Base-by-base conservation (phyloP, 2,329 filamentous ascomycete genomes). In the Helotiales sp. region DNA sequence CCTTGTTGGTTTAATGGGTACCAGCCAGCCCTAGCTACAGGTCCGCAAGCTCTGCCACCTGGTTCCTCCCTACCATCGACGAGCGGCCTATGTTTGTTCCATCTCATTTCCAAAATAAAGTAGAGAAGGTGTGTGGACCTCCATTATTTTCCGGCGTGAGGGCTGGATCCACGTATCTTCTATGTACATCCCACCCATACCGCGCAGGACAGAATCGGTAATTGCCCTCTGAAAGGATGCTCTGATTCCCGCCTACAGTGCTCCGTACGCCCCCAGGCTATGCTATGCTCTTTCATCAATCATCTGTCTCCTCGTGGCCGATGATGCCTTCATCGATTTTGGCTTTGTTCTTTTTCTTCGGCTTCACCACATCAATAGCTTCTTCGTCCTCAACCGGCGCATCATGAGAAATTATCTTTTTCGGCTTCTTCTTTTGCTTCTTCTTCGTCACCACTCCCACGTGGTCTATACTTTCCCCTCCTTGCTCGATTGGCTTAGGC, bases 381-480 rank as follows among this genome's bases (percentile, higher is more conserved):
- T 57, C 30, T 58, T 55, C 51, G 54, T 49, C 19, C 34, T 63
- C 66, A 46, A 59, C 61, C 38, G 49, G 57, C 44, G 58, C 63
- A 29, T 68, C 65, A 52, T 67, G 65, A 27, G 57, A 66, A n/a
- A 63, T 63, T 59, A 55, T 70, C 57, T 69, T 74, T 64, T 72
- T 73, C 30, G 68, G 70, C 66, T 77, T 81, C 67, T 78, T 79
- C 73, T 81, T 82, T 74, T 84, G 86, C 68, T 77, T 80, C 36
- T 65, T 63, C 47, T 66, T 59, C 19, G 54, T 59, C 44, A 60
- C 58, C n/a, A 53, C 52, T 29, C 56, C 57, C 13, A 25, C 61
- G 7, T 25, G 10, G 4, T 9, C 12, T 36, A 59, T 59, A 47
- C 55, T 64, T 1, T 38, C 59, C 9, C 66, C 71, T 42, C 24